Evolutionary conservation across 441 rosid species (phyloP), one percentile per base, ranked within the genome.

Genomic region (Kokia cookei): DNA sequence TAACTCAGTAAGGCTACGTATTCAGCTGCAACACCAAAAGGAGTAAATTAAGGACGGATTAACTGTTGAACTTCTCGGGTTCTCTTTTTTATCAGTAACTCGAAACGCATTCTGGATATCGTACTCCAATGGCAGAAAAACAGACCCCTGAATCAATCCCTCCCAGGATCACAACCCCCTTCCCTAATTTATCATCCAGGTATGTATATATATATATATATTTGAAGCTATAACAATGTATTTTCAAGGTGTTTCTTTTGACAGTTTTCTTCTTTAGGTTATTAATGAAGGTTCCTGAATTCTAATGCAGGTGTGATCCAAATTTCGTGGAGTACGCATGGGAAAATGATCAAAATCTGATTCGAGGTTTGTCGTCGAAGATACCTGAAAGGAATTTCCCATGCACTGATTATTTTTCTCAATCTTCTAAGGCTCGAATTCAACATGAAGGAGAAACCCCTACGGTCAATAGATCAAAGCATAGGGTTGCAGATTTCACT

Each of bases 321-420:
- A 86, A 76, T 19, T 48, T 72, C 51, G 45, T 58, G 73, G 93
- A 89, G 60, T 82, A 88, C 37, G 75, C 70, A 47, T 76, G 84
- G 82, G 80, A 77, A 77, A 74, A 81, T 58, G 87, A 87, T 35
- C 82, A 76, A 61, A 51, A 79, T 76, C 42, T 32, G 0, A 17
- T 19, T 15, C 79, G 79, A 35, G 77, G 78, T 58, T 59, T 59
- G 24, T 40, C 86, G 14, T 45, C 86, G 7, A 63, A 64, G 37
- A 43, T n/a, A 29, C 54, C 62, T 59, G 53, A 53, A 50, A 53
- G 22, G 55, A 69, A 11, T n/a, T 35, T 22, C 1, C 42, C 79
- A 22, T 26, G 69, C 71, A 1, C 22, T 9, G 58, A 29, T 19
- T 55, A 29, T 69, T 40, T 75, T 73, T 64, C 60, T 63, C 71